These are phyloP conservation scores for Nicotiana attenuata DNA, from an alignment of 257 asterid genomes.

Conservation along the genomic window DNA sequence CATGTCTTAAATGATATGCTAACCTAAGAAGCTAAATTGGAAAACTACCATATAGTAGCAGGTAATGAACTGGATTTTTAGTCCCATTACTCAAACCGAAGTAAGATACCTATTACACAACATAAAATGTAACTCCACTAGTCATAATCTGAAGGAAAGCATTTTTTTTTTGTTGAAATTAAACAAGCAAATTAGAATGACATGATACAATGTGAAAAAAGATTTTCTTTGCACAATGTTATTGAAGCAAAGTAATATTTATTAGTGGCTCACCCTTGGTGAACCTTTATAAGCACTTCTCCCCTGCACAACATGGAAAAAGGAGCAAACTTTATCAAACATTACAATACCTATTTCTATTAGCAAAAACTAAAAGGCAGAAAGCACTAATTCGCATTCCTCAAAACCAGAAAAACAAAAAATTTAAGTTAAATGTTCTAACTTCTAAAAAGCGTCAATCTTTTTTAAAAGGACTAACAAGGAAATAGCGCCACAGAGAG, in stretches of 20 bases:
- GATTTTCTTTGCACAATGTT: neutral
- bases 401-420: neutral
- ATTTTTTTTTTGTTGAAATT: neutral
- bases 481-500: no score
- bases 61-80: neutral
- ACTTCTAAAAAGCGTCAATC: no score
- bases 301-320: slow-evolving; percentile 39
- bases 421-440: no score
- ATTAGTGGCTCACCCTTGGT: slow-evolving; percentile 37
- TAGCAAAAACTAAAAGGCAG: neutral
- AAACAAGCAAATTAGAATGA: neutral
- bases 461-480: no score
- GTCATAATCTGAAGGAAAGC: neutral
- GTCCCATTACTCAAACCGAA: neutral
- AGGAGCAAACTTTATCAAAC: neutral
- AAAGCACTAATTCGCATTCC: neutral
- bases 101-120: neutral
- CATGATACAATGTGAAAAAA: neutral
- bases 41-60: neutral
- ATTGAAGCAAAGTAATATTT: neutral
- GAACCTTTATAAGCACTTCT: slow-evolving; percentile 34
- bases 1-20: neutral
- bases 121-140: neutral
- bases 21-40: neutral
- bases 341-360: neutral